Evolutionary conservation across 495 filamentous ascomycete genomes (phyloP), one percentile per base, ranked within the genome.

Genomic region (Tuber aestivum): DNA sequence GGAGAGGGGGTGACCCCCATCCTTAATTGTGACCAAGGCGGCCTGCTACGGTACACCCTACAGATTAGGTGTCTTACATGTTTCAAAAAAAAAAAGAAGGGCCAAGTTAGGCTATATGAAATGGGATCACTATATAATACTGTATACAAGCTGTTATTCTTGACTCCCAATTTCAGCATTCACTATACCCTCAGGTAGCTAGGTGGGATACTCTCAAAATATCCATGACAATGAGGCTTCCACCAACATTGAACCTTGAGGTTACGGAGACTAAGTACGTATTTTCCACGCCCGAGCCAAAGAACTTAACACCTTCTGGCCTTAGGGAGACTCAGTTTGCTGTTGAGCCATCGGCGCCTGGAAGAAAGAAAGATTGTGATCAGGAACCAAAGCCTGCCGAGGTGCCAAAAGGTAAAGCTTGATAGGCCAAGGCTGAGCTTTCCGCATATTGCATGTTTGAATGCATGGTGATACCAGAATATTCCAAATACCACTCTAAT

Each of bases 261-360:
- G n/a, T 12, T 61, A 61, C n/a, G 9, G n/a, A 27, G 9, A 27
- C n/a, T 16, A 9, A 32, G 23, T 9, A 14, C 0, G 23, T 32
- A 27, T 61, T 27, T 61, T n/a, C 9, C 14, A 61, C 27, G 10
- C 50, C 12, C 10, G 50, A 61, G n/a, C 50, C n/a, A 27, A 61
- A 14, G n/a, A 10, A 32, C 14, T 27, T 61, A 32, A 23, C 10
- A 61, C 50, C n/a, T 27, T 1, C 3, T 27, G 10, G 50, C 23
- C n/a, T n/a, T 5, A 14, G 3, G 1, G n/a, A 3, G 1, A 3
- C 0, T 21, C 50, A 14, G 27, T 14, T 27, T 14, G 0, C n/a
- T 61, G 50, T 3, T 10, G 10, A 32, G 10, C 5, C n/a, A 61
- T 32, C 14, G 50, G 1, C 9, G 2, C 10, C 3, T 61, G 10